phyloP scores from a whole-genome alignment of 306 rosid species.

The Pyrus pyrifolia region DNA sequence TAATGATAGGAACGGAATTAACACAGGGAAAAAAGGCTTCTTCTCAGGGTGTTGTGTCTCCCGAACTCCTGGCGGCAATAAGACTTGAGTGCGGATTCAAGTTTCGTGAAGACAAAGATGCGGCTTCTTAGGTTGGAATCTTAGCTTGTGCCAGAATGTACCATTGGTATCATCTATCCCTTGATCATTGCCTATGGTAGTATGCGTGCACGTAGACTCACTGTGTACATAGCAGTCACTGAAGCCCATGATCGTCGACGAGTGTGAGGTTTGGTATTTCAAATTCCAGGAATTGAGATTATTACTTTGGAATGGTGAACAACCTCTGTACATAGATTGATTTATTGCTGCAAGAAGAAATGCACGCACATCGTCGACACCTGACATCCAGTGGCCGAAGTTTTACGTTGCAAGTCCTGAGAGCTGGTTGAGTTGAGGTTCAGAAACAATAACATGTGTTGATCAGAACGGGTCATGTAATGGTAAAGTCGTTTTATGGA shows the following conservation, averaged over 20 bases:
- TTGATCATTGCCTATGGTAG: not conserved
- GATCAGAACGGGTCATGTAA: too few relatives aligned
- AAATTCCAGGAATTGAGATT: not conserved
- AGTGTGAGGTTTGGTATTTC: not conserved
- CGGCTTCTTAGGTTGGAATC: slow-evolving; percentile 2
- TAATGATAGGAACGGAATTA: slow-evolving; percentile 20
- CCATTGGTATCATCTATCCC: not conserved
- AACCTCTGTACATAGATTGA: not conserved
- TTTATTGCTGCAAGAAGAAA: not conserved
- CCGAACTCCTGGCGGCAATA: slow-evolving; percentile 82
- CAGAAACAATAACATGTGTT: not conserved
- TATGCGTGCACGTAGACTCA: not conserved
- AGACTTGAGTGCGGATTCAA: slow-evolving; percentile 77
- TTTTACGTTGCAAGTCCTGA: not conserved
- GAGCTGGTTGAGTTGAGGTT: not conserved
- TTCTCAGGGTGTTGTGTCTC: slow-evolving; percentile 31
- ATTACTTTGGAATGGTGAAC: not conserved
- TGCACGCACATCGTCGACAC: not conserved
- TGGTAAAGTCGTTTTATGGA: too few relatives aligned
- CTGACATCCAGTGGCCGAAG: not conserved
- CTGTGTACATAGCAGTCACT: too few relatives aligned
- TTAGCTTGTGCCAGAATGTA: slow-evolving; percentile 1
- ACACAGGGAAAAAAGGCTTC: slow-evolving; percentile 14
- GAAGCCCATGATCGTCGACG: not conserved
- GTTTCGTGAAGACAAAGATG: slow-evolving; percentile 13